These are phyloP conservation scores for Galerina marginata DNA, from an alignment of 768 basidiomycete species.

Conservation along the genomic window DNA sequence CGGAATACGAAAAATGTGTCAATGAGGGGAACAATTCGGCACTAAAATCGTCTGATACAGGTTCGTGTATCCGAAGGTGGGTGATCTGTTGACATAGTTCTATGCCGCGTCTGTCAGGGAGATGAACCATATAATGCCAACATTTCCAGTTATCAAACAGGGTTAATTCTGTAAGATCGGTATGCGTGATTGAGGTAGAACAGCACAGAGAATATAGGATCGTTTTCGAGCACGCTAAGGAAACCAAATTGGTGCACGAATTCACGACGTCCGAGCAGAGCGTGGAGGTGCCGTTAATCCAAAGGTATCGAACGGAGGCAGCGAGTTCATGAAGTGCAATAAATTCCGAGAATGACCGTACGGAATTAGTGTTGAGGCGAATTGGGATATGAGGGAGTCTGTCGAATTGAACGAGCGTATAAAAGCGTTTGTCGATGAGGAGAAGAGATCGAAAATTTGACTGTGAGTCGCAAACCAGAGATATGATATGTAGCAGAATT, in stretches of 20 bases:
- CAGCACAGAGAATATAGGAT: slow-evolving; percentile 15
- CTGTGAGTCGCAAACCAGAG: slow-evolving; percentile 17
- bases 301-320: slow-evolving; percentile 17
- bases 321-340: slow-evolving; percentile 8
- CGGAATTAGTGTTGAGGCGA: slow-evolving; percentile 11
- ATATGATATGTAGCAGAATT: slow-evolving; percentile 13
- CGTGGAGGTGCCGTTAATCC: slow-evolving; percentile 20
- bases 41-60: slow-evolving; percentile 12
- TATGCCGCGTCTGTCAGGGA: slow-evolving; percentile 2
- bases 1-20: slow-evolving; percentile 23
- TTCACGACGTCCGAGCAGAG: slow-evolving; percentile 9
- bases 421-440: slow-evolving; percentile 15
- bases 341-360: slow-evolving; percentile 15
- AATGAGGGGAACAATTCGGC: slow-evolving; percentile 16
- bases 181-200: slow-evolving; percentile 5
- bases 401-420: slow-evolving; percentile 14
- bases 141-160: slow-evolving; percentile 21
- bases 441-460: slow-evolving; percentile 14
- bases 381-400: slow-evolving; percentile 17
- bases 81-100: slow-evolving; percentile 23
- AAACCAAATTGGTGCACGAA: slow-evolving; percentile 18
- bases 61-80: slow-evolving; percentile 27
- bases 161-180: slow-evolving; percentile 18
- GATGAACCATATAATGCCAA: slow-evolving; percentile 14
- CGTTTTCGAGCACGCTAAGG: slow-evolving; percentile 20